Evolutionary conservation across 306 rosid genomes (phyloP), one percentile per base, ranked within the genome.

Genomic region (Cicer chorassanicum): DNA sequence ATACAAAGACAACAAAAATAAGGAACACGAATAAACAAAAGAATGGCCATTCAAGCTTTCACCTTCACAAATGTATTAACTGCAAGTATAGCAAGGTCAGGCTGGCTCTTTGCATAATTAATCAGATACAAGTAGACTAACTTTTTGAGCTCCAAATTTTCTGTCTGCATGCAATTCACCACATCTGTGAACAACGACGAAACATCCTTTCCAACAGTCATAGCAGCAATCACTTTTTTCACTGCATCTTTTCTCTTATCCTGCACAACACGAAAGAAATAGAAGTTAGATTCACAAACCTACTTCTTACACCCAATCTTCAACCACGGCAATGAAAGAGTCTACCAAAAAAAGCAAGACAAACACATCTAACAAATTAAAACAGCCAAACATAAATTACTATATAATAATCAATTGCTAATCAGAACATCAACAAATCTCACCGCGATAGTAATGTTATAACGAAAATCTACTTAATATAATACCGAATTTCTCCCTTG

Each of bases 161-260:
- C 99, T 0, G 99, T 95, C 82, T 95, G 99, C 99, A 95, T 95
- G 78, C 98, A 95, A 78, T 95, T 95, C 39, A 95, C 99, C 11
- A 95, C 99, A 46, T 95, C 99, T 16, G 99, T 95, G 73, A 95
- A 95, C 78, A 95, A 87, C 4, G 98, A 95, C 2, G 99, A 95
- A 10, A 95, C 99, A 68, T 95, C 99, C 89, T 95, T 95, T 84
- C 98, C 99, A 38, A 95, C 99, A 49, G 99, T 95, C 99, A 95
- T 95, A 14, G 99, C 99, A 29, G 99, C 99, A 71, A 95, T 95
- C 70, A 95, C 99, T 84, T 95, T 95, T 87, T 95, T 95, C 1
- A 95, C 99, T 8, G 99, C 99, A 92, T 95, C 99, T 83, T 95
- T 95, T 81, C 99, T 90, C 84, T 92, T 95, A 82, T 95, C 99